Conservation (phyloP, 371 early-diverging fungal genomes). For the Mucor racemosus region DNA sequence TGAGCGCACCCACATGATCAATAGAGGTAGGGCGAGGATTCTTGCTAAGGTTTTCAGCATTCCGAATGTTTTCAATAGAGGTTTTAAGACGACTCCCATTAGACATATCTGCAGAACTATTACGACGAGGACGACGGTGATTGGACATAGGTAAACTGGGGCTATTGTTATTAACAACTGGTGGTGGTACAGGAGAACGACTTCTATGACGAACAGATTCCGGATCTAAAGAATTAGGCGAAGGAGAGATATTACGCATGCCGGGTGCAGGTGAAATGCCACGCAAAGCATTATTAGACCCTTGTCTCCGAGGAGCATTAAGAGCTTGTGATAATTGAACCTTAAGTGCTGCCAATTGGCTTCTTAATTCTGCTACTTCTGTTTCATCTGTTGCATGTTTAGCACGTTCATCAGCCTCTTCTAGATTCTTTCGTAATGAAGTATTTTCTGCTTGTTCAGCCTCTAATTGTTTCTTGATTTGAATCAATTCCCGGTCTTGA, state of each 20-base stretch:
- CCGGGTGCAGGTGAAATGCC: conserved; percentile 40
- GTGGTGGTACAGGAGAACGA: conserved; percentile 17
- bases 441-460: conserved; percentile 72
- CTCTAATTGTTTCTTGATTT: conserved; percentile 62
- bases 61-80: conserved; percentile 43
- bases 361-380: conserved; percentile 51
- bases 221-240: conserved; percentile 32
- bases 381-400: conserved; percentile 44
- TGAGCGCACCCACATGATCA: conserved; percentile 35
- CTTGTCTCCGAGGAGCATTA: conserved; percentile 44
- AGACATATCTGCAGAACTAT: conserved; percentile 48
- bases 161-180: neutral
- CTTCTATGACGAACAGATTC: conserved; percentile 27
- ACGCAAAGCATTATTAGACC: conserved; percentile 26
- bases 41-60: conserved; percentile 36
- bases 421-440: conserved; percentile 55
- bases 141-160: neutral
- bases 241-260: conserved; percentile 43
- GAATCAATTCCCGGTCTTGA: conserved; percentile 68
- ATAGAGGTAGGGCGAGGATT: conserved; percentile 54
- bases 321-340: conserved; percentile 51
- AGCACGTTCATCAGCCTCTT: conserved; percentile 42
- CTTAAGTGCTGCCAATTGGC: conserved; percentile 54
- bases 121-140: conserved; percentile 38
- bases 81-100: conserved; percentile 39